phyloP scores from a whole-genome alignment of 257 asterid genomes.

The Nicotiana sylvestris region DNA sequence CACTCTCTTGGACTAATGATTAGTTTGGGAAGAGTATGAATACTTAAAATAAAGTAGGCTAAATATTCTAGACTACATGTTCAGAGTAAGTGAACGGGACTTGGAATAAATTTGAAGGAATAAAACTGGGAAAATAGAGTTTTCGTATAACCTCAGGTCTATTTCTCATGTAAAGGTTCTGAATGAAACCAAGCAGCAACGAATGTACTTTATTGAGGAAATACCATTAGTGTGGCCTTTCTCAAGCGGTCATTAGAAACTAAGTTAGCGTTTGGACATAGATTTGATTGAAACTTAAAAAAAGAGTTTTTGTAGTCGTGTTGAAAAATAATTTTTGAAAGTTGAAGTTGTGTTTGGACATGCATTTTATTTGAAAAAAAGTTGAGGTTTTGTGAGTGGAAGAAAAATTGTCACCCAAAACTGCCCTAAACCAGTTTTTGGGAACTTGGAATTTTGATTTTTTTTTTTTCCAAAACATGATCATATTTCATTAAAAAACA shows the following conservation, averaged over 20 bases:
- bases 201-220: background rate
- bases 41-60: background rate
- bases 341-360: no score
- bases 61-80: background rate
- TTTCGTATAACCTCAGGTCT: background rate
- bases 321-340: no score
- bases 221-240: background rate
- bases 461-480: no score
- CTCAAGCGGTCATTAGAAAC: background rate
- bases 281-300: no score
- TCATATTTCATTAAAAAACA: no score
- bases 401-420: no score
- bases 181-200: background rate
- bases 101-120: background rate
- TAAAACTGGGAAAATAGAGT: background rate
- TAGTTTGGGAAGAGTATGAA: background rate
- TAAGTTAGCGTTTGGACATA: background rate
- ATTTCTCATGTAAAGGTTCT: background rate
- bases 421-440: no score
- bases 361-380: no score
- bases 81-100: background rate
- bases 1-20: background rate
- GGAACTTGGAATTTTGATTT: no score
- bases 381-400: no score
- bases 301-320: no score